Evolutionary conservation across 441 rosid species (phyloP), one percentile per base, ranked within the genome.

Genomic region (Bruguiera hainesii): DNA sequence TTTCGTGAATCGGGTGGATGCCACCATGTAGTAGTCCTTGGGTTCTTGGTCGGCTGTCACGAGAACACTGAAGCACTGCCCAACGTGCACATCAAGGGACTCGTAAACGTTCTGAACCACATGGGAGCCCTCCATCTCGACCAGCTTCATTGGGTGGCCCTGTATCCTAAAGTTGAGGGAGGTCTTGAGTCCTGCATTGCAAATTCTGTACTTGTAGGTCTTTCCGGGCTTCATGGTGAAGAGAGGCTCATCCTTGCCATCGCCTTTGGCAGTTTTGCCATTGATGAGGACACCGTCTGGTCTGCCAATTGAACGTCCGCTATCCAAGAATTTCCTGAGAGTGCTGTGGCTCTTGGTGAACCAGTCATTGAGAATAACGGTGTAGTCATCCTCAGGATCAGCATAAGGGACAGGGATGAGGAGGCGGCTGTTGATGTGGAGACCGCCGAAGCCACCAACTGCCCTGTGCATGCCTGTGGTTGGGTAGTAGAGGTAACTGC

Each of bases 71-170:
- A 60, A 80, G 75, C 92, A 87, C 68, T 80, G 83, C 19, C 89
- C 89, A 2, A 83, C 79, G 10, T 87, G 92, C 15, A 85, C 78
- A 15, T 87, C 92, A 1, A 87, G 84, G n/a, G 92, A 87, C 3
- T 80, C 85, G 71, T 87, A 87, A n/a, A 35, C 48, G 79, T 87
- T 87, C 70, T 87, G 92, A n/a, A 85, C 68, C n/a, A 68, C 76
- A 74, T 87, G 92, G 11, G 89, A 84, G 0, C 91, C 88, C 66
- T 87, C 91, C 86, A 87, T 81, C 77, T 87, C 91, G 5, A 87
- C 88, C 13, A 87, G 81, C 81, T 79, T 83, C 90, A 87, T 77
- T 23, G 51, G 60, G 71, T 87, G 92, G 25, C 75, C 83, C 62
- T 85, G 92, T 71, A 87, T 74, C 80, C 87, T 82, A 76, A 87